These are phyloP conservation scores for Raddia guianensis DNA, from an alignment of 176 grass and related monocot genomes.

Conservation along the genomic window DNA sequence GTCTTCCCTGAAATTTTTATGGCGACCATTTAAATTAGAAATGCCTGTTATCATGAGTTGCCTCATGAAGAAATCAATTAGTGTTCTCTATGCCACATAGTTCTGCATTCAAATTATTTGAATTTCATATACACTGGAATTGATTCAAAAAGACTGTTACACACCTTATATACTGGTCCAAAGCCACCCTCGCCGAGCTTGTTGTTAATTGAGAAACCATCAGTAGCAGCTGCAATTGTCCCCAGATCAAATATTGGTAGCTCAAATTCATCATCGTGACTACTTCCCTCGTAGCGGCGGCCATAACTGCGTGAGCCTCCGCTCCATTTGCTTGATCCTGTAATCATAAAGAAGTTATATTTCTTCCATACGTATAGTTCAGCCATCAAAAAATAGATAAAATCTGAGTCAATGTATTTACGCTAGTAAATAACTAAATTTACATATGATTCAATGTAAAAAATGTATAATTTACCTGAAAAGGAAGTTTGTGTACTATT, in stretches of 20 bases:
- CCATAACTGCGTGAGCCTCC: slow-evolving; percentile 33
- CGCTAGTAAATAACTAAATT: no score
- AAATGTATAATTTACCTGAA: no score
- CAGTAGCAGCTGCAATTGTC: slow-evolving; percentile 53
- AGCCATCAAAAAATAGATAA: no score
- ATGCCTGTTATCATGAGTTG: neutral
- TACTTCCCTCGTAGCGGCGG: slow-evolving; percentile 37
- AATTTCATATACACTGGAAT: neutral
- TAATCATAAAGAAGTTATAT: neutral
- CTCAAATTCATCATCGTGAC: slow-evolving; percentile 44
- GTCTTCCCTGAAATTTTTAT: slow-evolving; percentile 56
- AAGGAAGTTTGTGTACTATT: no score
- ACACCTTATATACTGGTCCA: slow-evolving; percentile 66
- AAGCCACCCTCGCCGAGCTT: slow-evolving; percentile 74
- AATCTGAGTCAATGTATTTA: no score
- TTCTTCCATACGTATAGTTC: no score
- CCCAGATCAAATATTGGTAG: slow-evolving; percentile 61
- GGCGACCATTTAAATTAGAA: slow-evolving; percentile 18
- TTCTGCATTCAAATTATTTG: neutral
- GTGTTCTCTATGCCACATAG: neutral
- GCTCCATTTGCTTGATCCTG: slow-evolving; percentile 48
- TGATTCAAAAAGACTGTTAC: neutral
- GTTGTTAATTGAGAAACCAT: slow-evolving; percentile 62
- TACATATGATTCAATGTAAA: no score
- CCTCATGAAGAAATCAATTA: neutral